Conservation (phyloP, 495 filamentous ascomycete genomes). For the Penicillium canariense region DNA sequence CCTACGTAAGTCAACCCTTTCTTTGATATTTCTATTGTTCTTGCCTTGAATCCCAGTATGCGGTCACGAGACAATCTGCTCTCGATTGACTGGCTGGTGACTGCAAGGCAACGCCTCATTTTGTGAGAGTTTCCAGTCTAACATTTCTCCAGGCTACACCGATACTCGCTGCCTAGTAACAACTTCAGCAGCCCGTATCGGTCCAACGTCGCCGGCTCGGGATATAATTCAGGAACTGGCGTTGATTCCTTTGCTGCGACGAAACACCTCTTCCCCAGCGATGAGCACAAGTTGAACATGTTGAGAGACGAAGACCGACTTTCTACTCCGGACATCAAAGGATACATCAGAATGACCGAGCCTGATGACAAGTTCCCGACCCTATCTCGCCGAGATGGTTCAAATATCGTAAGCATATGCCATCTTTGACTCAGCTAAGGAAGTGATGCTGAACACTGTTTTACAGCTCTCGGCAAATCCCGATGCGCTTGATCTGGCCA, state of each 20-base stretch:
- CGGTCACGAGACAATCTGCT: not conserved
- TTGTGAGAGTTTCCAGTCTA: slow-evolving; percentile 10
- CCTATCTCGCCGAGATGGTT: slow-evolving; percentile 66
- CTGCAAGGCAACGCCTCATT: slow-evolving; percentile 4
- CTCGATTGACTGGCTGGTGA: not conserved
- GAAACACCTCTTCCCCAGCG: slow-evolving; percentile 79
- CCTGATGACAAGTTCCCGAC: slow-evolving; percentile 83
- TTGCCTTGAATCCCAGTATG: not conserved
- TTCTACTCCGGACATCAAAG: slow-evolving; percentile 62
- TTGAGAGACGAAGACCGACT: slow-evolving; percentile 49
- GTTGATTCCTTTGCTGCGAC: slow-evolving; percentile 73
- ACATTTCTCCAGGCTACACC: slow-evolving; percentile 59
- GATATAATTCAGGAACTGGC: slow-evolving; percentile 43
- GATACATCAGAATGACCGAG: slow-evolving; percentile 68
- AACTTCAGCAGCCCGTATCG: slow-evolving; percentile 59
- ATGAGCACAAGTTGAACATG: slow-evolving; percentile 57
- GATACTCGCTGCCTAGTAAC: slow-evolving; percentile 86
- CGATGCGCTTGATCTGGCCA: slow-evolving; percentile 76
- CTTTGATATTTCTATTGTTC: not conserved
- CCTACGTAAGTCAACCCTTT: slow-evolving; percentile 39
- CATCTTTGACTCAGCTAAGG: not conserved
- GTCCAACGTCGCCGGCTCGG: slow-evolving; percentile 32
- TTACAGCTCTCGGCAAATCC: slow-evolving; percentile 75
- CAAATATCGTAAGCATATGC: slow-evolving; percentile 60
- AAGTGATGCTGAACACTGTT: not conserved